Conservation (phyloP, 2,329 filamentous ascomycete species). For the Claviceps maximensis region DNA sequence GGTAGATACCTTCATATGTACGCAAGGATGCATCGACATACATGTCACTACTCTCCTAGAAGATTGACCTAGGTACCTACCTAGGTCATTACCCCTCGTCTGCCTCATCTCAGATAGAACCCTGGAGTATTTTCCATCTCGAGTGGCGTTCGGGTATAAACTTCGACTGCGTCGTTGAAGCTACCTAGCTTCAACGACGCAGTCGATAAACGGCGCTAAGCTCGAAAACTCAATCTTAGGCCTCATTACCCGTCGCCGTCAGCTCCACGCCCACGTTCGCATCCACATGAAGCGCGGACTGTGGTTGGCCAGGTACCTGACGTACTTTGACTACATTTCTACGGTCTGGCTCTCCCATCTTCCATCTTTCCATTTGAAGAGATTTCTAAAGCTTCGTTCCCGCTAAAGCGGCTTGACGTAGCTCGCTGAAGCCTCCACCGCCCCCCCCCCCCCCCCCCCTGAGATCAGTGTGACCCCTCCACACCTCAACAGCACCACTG, state of each 20-base stretch:
- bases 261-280: background rate
- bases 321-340: background rate
- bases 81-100: too few relatives aligned
- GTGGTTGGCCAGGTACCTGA: background rate
- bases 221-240: background rate
- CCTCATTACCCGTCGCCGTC: background rate
- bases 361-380: background rate
- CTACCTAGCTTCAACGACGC: background rate
- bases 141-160: background rate
- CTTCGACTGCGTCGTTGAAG: too few relatives aligned
- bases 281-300: background rate
- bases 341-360: background rate
- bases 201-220: background rate
- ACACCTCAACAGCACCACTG: background rate
- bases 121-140: too few relatives aligned
- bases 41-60: too few relatives aligned
- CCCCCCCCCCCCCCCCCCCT: too few relatives aligned
- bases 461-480: background rate
- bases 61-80: too few relatives aligned
- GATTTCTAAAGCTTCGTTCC: background rate
- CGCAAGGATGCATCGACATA: too few relatives aligned
- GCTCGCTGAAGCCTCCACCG: background rate
- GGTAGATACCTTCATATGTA: too few relatives aligned
- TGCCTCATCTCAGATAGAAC: too few relatives aligned
- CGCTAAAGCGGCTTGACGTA: background rate